Conservation (phyloP, 108 stramenopile genomes). For the Skeletonema menzelii region DNA sequence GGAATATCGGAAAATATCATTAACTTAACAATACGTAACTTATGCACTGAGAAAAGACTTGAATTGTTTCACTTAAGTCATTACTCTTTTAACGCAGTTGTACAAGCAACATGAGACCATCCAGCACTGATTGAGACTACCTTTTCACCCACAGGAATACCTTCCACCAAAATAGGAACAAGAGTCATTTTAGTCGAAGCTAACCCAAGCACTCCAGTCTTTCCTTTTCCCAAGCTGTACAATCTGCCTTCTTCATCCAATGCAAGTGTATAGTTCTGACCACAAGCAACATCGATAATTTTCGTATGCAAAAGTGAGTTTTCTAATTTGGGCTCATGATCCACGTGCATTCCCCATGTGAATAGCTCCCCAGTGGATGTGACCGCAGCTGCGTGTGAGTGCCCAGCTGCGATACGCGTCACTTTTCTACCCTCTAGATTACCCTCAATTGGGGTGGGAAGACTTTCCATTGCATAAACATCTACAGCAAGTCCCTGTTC, state of each 20-base stretch:
- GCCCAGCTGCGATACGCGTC: slow-evolving; percentile 73
- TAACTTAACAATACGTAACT: too few relatives aligned
- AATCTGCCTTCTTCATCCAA: slow-evolving; percentile 67
- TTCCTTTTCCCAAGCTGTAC: slow-evolving; percentile 71
- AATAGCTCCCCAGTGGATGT: slow-evolving; percentile 84
- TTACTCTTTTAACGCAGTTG: slow-evolving; percentile 8
- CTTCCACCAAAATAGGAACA: slow-evolving; percentile 64
- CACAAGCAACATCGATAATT: slow-evolving; percentile 74
- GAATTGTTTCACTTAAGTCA: background rate
- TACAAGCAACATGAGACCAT: slow-evolving; percentile 71
- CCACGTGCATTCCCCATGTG: slow-evolving; percentile 86
- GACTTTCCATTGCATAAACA: slow-evolving; percentile 85
- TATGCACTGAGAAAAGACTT: too few relatives aligned
- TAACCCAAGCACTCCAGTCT: slow-evolving; percentile 78
- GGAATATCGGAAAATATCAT: too few relatives aligned
- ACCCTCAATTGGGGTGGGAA: slow-evolving; percentile 73
- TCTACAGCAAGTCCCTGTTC: slow-evolving; percentile 76
- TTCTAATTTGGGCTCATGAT: slow-evolving; percentile 79
- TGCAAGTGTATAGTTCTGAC: slow-evolving; percentile 76
- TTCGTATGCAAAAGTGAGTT: slow-evolving; percentile 59
- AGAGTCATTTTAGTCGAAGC: slow-evolving; percentile 52
- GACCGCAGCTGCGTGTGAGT: slow-evolving; percentile 85
- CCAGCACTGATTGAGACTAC: slow-evolving; percentile 67
- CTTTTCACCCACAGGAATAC: slow-evolving; percentile 45
- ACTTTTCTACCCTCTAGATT: slow-evolving; percentile 73